Percentiles rank a stretch among this genome's conserved stretches.
phyloP scores from a whole-genome alignment of 768 basidiomycete genomes.

The Strobilomyces dryophilus region DNA sequence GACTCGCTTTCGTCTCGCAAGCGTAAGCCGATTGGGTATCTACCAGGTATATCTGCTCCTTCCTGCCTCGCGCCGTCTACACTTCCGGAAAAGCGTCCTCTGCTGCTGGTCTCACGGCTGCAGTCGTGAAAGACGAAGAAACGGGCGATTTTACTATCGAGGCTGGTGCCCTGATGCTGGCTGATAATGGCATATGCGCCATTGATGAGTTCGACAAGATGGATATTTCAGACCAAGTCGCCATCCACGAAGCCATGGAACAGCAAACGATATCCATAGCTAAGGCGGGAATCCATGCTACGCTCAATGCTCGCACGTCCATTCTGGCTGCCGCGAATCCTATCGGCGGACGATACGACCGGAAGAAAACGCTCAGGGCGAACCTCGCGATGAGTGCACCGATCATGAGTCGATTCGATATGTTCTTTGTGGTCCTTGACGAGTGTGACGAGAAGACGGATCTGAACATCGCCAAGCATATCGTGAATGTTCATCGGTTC shows the following conservation, averaged over 20 bases:
- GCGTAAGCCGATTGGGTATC: background rate
- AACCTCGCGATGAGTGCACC: conserved; percentile 98
- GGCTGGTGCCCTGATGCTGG: conserved; percentile 98
- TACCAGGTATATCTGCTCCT: conserved; percentile 90
- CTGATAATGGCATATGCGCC: conserved; percentile 99
- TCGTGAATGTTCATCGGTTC: conserved; percentile 96
- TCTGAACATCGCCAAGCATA: conserved; percentile 91
- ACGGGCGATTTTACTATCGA: conserved; percentile 99
- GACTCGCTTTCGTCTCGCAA: background rate
- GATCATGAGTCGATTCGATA: conserved; percentile 97
- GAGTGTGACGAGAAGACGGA: conserved; percentile 94
- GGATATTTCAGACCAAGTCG: conserved; percentile 97
- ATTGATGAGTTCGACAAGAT: conserved; percentile 99
- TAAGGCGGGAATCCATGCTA: conserved; percentile 98
- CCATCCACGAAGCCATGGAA: conserved; percentile 99
- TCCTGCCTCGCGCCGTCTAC: conserved; percentile 96
- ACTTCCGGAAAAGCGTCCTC: conserved; percentile 99
- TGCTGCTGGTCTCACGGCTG: conserved; percentile 97
- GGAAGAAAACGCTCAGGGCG: conserved; percentile 84
- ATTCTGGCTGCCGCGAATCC: conserved; percentile 99
- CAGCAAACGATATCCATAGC: conserved; percentile 99
- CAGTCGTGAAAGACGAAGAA: conserved; percentile 97
- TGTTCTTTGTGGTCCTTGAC: conserved; percentile 98
- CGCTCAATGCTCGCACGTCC: conserved; percentile 94
- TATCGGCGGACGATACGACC: conserved; percentile 93